Percentiles rank a stretch among this genome's conserved stretches.
Evolutionary conservation across 2,329 filamentous ascomycete genomes (phyloP).

Genomic region (Aspergillus neoniger): DNA sequence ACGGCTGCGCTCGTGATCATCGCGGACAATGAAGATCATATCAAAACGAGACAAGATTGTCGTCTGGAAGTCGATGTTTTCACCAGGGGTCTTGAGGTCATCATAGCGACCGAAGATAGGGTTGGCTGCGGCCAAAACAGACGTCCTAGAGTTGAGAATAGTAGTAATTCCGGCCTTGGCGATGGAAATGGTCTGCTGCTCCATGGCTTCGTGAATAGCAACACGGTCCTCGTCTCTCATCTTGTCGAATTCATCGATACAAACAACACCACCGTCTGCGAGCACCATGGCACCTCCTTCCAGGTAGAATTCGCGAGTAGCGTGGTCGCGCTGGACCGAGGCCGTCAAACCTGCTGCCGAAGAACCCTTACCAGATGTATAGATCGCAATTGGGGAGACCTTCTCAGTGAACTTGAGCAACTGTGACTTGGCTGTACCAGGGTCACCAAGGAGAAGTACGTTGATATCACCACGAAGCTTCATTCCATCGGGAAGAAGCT

Average conservation of each 20-base stretch:
- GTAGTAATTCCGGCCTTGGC: constrained; percentile 98
- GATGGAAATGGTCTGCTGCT: constrained; percentile 98
- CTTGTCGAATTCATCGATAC: constrained; percentile 99
- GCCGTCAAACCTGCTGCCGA: constrained; percentile 96
- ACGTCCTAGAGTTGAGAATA: constrained; percentile 93
- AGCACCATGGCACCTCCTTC: constrained; percentile 99
- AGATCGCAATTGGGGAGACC: constrained; percentile 93
- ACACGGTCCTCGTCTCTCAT: constrained; percentile 98
- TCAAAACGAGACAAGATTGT: constrained; percentile 98
- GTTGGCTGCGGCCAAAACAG: constrained; percentile 92
- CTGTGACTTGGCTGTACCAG: constrained; percentile 97
- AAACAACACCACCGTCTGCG: constrained; percentile 93
- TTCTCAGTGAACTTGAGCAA: constrained; percentile 97
- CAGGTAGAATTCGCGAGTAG: constrained; percentile 93
- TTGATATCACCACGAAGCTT: constrained; percentile 97
- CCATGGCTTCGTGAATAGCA: constrained; percentile 99
- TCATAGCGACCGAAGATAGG: constrained; percentile 98
- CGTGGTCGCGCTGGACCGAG: constrained; percentile 89
- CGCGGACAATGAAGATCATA: constrained; percentile 98
- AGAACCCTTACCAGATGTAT: constrained; percentile 97
- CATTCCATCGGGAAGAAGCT: constrained; percentile 97
- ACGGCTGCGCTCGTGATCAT: constrained; percentile 85
- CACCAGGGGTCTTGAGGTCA: constrained; percentile 93
- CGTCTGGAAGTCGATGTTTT: constrained; percentile 99
- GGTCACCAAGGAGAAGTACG: constrained; percentile 92